phyloP scores from a whole-genome alignment of 495 filamentous ascomycete genomes.

The Penicillium coprophilum region DNA sequence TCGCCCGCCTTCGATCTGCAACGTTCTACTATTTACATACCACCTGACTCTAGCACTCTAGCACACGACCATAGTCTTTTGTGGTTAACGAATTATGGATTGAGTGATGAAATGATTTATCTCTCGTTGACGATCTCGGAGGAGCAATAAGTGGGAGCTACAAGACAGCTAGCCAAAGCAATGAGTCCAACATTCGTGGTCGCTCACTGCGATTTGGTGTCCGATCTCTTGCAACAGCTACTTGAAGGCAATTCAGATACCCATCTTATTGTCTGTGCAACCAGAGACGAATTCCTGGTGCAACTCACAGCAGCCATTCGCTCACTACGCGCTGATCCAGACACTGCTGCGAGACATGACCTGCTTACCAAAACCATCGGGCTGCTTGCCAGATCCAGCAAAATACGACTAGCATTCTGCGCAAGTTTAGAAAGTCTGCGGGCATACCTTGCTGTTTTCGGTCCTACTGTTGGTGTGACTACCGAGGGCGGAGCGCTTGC shows the following conservation, averaged over 20 bases:
- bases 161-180: slow-evolving; percentile 4
- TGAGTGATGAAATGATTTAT: background rate
- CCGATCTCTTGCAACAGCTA: slow-evolving; percentile 64
- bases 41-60: background rate
- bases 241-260: slow-evolving; percentile 56
- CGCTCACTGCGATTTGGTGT: slow-evolving; percentile 28
- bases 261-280: slow-evolving; percentile 69
- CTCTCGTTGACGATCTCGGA: background rate
- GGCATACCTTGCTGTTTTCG: slow-evolving; percentile 65
- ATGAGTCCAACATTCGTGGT: slow-evolving; percentile 30
- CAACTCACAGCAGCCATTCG: slow-evolving; percentile 39
- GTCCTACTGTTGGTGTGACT: slow-evolving; percentile 6
- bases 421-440: slow-evolving; percentile 74
- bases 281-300: slow-evolving; percentile 61
- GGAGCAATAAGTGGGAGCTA: background rate
- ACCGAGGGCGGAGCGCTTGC: background rate
- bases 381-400: slow-evolving; percentile 64
- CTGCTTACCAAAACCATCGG: slow-evolving; percentile 66
- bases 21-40: background rate
- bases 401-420: slow-evolving; percentile 67
- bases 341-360: slow-evolving; percentile 24
- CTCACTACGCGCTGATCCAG: slow-evolving; percentile 17
- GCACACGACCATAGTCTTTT: background rate
- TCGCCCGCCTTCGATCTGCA: slow-evolving; percentile 13
- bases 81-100: background rate